Evolutionary conservation across 75 land plant species (phyloP), one percentile per base, ranked within the genome.

Genomic region (Pinus taeda): DNA sequence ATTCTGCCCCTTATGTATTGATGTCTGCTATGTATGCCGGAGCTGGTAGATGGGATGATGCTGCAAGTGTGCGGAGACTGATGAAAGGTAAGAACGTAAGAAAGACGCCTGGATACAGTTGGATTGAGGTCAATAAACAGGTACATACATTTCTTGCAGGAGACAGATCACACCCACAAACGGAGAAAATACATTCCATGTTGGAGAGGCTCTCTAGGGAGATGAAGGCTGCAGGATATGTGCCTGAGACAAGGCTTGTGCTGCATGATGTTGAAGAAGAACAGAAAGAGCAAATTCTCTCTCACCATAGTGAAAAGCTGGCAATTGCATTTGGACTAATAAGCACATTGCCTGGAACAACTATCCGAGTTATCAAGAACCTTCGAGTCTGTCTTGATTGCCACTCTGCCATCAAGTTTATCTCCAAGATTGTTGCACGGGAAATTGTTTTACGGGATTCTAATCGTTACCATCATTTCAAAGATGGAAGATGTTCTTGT

Each of bases 91-190:
- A 59, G n/a, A 20, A 59, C n/a, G 11, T 17, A 59, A 17, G 4
- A 12, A 59, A 59, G 60, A 59, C 60, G 60, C 60, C 60, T 59
- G 60, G 60, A 59, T 17, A 20, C 60, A 59, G 60, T 59, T 59
- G 60, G 60, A 59, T 59, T 59, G n/a, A 20, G 17, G 60, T 59
- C 17, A 59, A 59, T 59, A 59, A 59, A 20, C 17, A 59, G 60
- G n/a, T 59, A 7, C n/a, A 20, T 59, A 17, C n/a, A 17, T 59
- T 59, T 11, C n/a, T 59, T 20, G n/a, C n/a, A 17, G 60, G 60
- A 59, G 60, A 59, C 60, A 15, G n/a, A 0, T 59, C n/a, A 17
- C 17, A 17, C 60, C 60, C 60, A 14, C 20, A 67, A 20, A 17
- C 11, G 4, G n/a, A 59, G 60, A 20, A 59, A 59, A 59, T 59